Conservation (phyloP, 305 asterid genomes). For the Solanum aculeatissimum region DNA sequence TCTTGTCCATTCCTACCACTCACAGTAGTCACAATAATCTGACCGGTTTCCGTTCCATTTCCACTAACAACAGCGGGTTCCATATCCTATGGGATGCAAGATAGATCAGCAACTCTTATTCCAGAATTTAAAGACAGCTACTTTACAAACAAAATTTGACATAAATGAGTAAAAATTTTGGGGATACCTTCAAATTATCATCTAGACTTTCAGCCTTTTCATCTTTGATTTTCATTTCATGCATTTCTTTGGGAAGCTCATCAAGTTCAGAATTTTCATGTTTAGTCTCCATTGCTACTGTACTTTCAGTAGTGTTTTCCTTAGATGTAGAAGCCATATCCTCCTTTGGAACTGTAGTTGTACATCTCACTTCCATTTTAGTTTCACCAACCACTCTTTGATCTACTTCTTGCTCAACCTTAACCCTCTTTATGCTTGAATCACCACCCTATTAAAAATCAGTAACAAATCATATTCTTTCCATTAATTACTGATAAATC, state of each 20-base stretch:
- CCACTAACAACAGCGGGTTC: conserved; percentile 83
- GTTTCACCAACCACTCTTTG: conserved; percentile 23
- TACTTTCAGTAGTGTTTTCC: conserved; percentile 25
- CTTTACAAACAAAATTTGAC: not conserved
- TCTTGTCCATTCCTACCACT: conserved; percentile 71
- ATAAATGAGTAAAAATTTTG: not conserved
- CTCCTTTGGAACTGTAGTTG: conserved; percentile 14
- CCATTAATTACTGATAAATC: not conserved
- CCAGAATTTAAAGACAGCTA: not conserved
- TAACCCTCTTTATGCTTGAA: conserved; percentile 59
- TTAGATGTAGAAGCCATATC: conserved; percentile 28
- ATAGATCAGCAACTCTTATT: not conserved
- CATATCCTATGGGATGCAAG: conserved; percentile 33
- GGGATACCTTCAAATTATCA: conserved; percentile 41
- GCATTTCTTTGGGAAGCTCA: conserved; percentile 74
- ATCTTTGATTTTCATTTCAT: conserved; percentile 74
- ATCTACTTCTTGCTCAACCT: conserved; percentile 49
- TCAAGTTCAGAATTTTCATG: conserved; percentile 30
- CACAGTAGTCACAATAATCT: conserved; percentile 69
- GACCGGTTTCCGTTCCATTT: conserved; percentile 79
- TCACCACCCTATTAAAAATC: conserved; percentile 50
- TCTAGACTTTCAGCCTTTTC: conserved; percentile 36
- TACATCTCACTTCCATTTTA: conserved; percentile 23
- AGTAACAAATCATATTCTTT: not conserved
- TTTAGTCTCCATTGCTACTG: conserved; percentile 23